A percentile compares a stretch with the other conserved stretches of the same genome.
Evolutionary conservation across 805 yeast species (phyloP).

Genomic region (Nakazawaea holstii): DNA sequence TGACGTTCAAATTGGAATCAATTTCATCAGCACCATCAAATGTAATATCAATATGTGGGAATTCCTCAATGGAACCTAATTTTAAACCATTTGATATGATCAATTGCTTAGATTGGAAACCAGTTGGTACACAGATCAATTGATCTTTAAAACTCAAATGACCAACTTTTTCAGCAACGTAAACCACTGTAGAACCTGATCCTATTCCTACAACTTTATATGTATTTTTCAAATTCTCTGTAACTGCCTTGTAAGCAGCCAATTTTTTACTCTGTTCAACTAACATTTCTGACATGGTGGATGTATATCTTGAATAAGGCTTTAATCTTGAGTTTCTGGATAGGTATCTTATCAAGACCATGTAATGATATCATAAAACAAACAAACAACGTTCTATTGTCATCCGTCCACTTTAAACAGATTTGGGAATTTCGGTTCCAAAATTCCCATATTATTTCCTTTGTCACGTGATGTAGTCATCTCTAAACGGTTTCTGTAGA

Average conservation of each 20-base stretch:
- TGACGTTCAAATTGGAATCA: constrained; percentile 72
- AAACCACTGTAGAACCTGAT: constrained; percentile 96
- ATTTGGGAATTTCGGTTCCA: too few relatives aligned
- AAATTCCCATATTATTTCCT: too few relatives aligned
- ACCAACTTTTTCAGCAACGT: constrained; percentile 91
- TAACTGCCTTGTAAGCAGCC: constrained; percentile 92
- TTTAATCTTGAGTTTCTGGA: neutral
- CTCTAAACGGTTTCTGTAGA: too few relatives aligned
- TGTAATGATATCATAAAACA: neutral
- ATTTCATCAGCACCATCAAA: constrained; percentile 99
- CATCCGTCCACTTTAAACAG: neutral
- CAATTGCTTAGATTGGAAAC: constrained; percentile 88
- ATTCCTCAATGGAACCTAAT: constrained; percentile 80
- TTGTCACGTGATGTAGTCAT: too few relatives aligned
- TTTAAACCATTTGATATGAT: constrained; percentile 76
- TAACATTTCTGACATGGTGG: constrained; percentile 17
- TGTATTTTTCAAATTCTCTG: constrained; percentile 65
- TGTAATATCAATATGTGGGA: constrained; percentile 79
- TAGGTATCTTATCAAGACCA: neutral
- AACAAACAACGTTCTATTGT: too few relatives aligned
- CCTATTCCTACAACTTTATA: constrained; percentile 89
- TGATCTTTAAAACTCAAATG: constrained; percentile 47
- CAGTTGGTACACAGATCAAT: constrained; percentile 88
- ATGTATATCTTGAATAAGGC: neutral
- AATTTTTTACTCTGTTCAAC: constrained; percentile 82